These are phyloP conservation scores for Cercospora citrullina DNA, from an alignment of 2,329 filamentous ascomycete genomes.

Conservation along the genomic window DNA sequence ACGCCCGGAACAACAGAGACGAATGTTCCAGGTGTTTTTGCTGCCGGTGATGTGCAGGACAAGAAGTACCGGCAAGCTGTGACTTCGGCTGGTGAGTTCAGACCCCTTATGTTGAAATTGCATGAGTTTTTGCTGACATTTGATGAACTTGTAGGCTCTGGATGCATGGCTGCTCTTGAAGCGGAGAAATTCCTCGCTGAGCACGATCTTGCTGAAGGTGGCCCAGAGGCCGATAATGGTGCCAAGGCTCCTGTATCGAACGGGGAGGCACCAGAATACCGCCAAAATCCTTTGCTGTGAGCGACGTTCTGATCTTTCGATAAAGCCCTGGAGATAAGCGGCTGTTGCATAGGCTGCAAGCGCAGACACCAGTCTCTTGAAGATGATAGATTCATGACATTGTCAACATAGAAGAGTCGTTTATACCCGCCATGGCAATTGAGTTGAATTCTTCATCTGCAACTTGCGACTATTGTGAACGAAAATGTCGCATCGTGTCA, in stretches of 20 bases:
- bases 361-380: background rate
- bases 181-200: conserved; percentile 92
- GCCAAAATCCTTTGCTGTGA: conserved; percentile 64
- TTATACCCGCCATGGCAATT: conserved; percentile 5
- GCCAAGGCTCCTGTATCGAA: conserved; percentile 50
- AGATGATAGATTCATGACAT: background rate
- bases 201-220: conserved; percentile 56
- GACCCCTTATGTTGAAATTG: background rate
- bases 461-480: background rate
- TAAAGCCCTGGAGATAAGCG: background rate
- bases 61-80: conserved; percentile 98
- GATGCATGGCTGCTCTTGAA: conserved; percentile 92
- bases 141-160: conserved; percentile 64
- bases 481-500: background rate
- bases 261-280: conserved; percentile 61
- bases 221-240: conserved; percentile 52
- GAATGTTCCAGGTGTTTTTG: conserved; percentile 88
- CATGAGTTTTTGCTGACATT: conserved; percentile 15
- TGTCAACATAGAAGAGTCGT: background rate
- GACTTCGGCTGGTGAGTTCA: conserved; percentile 81
- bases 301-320: background rate
- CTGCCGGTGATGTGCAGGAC: conserved; percentile 96
- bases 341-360: background rate
- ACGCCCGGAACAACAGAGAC: conserved; percentile 85
- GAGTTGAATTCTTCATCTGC: background rate